phyloP scores from a whole-genome alignment of 1,284 basidiomycete species.

The Naganishia sp. region DNA sequence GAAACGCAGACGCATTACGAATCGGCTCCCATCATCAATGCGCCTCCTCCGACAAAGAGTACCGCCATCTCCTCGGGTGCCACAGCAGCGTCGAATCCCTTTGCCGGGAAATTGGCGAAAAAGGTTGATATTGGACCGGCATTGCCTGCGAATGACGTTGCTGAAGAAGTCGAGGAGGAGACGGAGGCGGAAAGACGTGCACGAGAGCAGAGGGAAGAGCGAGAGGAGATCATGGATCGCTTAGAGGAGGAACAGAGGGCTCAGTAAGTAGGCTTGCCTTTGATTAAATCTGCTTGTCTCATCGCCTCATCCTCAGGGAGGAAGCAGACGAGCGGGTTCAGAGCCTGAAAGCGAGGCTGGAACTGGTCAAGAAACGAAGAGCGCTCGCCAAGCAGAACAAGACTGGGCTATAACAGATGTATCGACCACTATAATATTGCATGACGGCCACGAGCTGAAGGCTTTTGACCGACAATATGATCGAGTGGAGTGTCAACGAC shows the following conservation, averaged over 20 bases:
- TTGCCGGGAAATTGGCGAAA: conserved; percentile 16
- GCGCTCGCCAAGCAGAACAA: conserved; percentile 18
- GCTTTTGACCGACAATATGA: too few species aligned
- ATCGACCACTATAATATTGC: too few species aligned
- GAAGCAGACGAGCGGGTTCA: conserved; percentile 52
- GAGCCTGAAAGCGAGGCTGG: conserved; percentile 50
- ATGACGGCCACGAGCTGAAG: too few species aligned
- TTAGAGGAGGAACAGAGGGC: conserved; percentile 53
- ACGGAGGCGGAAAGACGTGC: conserved; percentile 47
- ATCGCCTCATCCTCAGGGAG: conserved; percentile 41
- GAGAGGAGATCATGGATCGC: conserved; percentile 52
- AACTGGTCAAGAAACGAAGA: conserved; percentile 38
- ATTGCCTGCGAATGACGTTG: conserved; percentile 28
- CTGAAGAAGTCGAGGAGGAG: conserved; percentile 44
- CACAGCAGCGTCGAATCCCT: conserved; percentile 25
- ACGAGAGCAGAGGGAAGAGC: conserved; percentile 49
- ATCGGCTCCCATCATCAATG: conserved; percentile 45
- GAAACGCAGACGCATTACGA: conserved; percentile 48
- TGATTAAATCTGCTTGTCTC: background rate
- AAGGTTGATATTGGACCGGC: conserved; percentile 28
- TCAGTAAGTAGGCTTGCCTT: conserved; percentile 45
- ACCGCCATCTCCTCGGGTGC: conserved; percentile 18
- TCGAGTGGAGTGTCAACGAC: too few species aligned
- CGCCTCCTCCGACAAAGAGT: conserved; percentile 6
- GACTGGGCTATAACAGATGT: background rate